Percentiles rank a stretch among this genome's conserved stretches.
phyloP scores from a whole-genome alignment of 768 basidiomycete species.

The Psilocybe sp. region DNA sequence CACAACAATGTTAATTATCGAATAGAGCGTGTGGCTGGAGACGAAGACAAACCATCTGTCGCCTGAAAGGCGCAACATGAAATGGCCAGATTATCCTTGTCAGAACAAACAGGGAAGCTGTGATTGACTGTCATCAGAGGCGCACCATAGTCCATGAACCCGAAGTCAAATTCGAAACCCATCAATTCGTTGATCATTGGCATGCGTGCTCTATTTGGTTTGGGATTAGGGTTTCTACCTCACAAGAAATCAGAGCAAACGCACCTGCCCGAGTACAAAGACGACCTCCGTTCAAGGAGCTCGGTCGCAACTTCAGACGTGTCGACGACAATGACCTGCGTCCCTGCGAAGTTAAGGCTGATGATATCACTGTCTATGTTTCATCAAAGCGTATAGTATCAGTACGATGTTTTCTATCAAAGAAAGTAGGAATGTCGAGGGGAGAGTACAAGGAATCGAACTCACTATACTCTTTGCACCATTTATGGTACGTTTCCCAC shows the following conservation, averaged over 20 bases:
- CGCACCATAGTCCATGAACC: constrained; percentile 16
- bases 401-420: too few species aligned
- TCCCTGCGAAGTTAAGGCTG: constrained; percentile 24
- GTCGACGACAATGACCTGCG: constrained; percentile 29
- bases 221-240: too few species aligned
- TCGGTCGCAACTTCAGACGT: constrained; percentile 34
- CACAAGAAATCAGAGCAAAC: too few species aligned
- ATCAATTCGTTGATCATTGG: constrained; percentile 23
- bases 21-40: constrained; percentile 19
- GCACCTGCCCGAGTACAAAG: constrained; percentile 25
- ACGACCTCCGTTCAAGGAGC: constrained; percentile 39
- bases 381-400: too few species aligned
- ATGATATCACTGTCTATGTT: constrained; percentile 28
- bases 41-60: constrained; percentile 18
- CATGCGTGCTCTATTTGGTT: constrained; percentile 14
- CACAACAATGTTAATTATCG: background rate
- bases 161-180: constrained; percentile 20
- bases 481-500: constrained; percentile 20
- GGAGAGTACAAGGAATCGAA: constrained; percentile 7
- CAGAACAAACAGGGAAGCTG: constrained; percentile 17
- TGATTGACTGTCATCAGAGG: background rate
- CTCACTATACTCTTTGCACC: constrained; percentile 20
- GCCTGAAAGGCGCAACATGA: constrained; percentile 4
- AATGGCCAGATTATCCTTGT: background rate
- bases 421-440: background rate